Conservation (phyloP, 1,284 basidiomycete species). For the Sparassis latifolia region DNA sequence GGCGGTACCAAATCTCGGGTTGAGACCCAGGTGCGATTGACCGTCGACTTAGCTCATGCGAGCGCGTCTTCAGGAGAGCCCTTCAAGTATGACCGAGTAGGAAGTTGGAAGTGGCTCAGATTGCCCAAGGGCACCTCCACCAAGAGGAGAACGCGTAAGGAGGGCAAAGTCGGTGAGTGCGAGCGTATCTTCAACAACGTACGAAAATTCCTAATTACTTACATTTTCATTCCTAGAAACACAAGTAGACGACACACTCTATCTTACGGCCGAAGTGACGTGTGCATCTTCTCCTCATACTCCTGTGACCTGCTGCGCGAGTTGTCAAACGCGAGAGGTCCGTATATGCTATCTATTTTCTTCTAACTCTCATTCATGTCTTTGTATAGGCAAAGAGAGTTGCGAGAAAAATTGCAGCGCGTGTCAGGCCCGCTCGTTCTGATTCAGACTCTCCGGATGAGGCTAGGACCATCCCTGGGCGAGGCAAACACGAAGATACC, state of each 20-base stretch:
- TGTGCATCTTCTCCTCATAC: constrained; percentile 77
- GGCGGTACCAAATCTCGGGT: constrained; percentile 89
- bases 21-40: constrained; percentile 86
- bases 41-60: constrained; percentile 67
- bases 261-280: constrained; percentile 60
- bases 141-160: constrained; percentile 78
- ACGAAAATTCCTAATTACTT: constrained; percentile 11
- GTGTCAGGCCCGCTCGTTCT: constrained; percentile 70
- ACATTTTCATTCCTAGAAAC: constrained; percentile 45
- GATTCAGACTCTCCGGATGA: constrained; percentile 68
- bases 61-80: constrained; percentile 54
- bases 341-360: constrained; percentile 19
- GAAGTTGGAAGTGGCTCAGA: constrained; percentile 79
- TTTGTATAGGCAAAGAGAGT: constrained; percentile 73
- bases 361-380: constrained; percentile 3
- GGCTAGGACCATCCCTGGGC: constrained; percentile 32
- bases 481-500: constrained; percentile 57
- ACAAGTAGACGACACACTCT: constrained; percentile 62
- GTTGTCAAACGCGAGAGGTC: constrained; percentile 82
- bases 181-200: constrained; percentile 5
- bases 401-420: constrained; percentile 77
- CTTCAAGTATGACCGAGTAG: constrained; percentile 64
- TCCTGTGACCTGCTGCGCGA: constrained; percentile 75
- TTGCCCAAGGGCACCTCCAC: constrained; percentile 76
- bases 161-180: constrained; percentile 71